Evolutionary conservation across 2,329 filamentous ascomycete genomes (phyloP), one percentile per base, ranked within the genome.

Genomic region (Sporothrix brasiliensis): DNA sequence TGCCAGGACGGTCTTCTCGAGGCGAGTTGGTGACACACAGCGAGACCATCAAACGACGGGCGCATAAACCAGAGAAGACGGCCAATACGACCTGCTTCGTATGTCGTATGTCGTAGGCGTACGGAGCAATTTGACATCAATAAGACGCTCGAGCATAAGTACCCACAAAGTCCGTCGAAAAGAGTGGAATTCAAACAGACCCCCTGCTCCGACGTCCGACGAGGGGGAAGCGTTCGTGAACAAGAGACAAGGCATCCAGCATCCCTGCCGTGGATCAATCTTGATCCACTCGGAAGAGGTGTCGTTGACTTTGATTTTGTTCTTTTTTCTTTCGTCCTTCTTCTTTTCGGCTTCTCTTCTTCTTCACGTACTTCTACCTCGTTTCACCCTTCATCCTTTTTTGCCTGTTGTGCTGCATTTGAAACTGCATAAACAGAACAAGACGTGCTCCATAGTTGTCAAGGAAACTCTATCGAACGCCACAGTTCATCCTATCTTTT

Each of bases 181-280:
- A 47, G 41, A 19, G 60, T 63, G 60, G 60, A 49, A 49, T 47
- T 30, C 60, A 63, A 49, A 49, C 34, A 60, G 56, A 30, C 60
- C 41, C 60, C 60, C 60, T 63, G 60, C 41, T 16, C 13, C 34
- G 34, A 34, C 34, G 34, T 16, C 13, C 34, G 34, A 34, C 34
- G 34, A 34, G 34, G 44, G 49, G 60, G 41, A 63, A 41, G 60
- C 14, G 60, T 47, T 49, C 41, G 41, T 14, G 60, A 49, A 63
- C 6, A 63, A 49, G 41, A 41, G 30, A 63, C 6, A 63, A 49
- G 41, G 41, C 60, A 63, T 49, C 41, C 21, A 44, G 19, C 39
- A 65, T 65, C 65, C 65, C 65, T 67, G 65, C 11, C 39, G 49
- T 21, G 65, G 65, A 67, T 67, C 65, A 67, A 67, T 67, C 49